These are phyloP conservation scores for Echria macrotheca DNA, from an alignment of 495 filamentous ascomycete genomes.

Conservation along the genomic window DNA sequence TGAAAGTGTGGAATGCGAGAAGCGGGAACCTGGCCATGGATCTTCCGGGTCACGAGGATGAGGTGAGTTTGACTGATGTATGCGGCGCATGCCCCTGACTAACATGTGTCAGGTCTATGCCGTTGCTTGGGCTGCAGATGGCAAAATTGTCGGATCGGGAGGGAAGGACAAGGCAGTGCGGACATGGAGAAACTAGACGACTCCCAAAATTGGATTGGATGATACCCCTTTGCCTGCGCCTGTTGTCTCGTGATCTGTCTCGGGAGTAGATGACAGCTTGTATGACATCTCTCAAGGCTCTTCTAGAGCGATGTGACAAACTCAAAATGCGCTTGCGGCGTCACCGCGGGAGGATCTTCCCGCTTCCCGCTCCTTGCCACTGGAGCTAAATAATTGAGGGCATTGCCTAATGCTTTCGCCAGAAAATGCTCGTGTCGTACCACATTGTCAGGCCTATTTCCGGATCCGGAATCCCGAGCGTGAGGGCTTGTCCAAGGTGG, in stretches of 20 bases:
- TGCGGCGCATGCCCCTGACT: no score
- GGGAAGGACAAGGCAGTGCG: conserved; percentile 89
- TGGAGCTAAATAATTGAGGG: no score
- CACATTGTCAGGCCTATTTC: no score
- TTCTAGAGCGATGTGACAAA: no score
- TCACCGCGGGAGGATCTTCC: no score
- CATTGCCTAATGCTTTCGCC: no score
- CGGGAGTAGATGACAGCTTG: neutral
- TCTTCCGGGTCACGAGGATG: conserved; percentile 89
- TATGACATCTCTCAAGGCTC: no score
- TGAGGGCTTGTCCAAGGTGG: no score
- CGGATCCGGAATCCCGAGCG: no score
- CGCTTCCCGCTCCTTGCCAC: no score
- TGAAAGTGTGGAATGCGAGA: conserved; percentile 90
- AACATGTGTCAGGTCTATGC: conserved; percentile 43
- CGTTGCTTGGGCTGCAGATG: conserved; percentile 49
- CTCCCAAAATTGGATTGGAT: conserved; percentile 13
- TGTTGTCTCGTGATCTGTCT: neutral
- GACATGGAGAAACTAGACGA: conserved; percentile 61
- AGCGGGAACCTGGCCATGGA: conserved; percentile 78
- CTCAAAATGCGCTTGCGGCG: no score
- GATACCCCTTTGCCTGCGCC: conserved; percentile 17
- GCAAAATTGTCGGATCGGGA: conserved; percentile 52
- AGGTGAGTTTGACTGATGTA: conserved; percentile 96
- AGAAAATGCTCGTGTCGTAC: no score